Evolutionary conservation across 1,284 basidiomycete species (phyloP), one percentile per base, ranked within the genome.

Genomic region (Leccinum angustisporum): DNA sequence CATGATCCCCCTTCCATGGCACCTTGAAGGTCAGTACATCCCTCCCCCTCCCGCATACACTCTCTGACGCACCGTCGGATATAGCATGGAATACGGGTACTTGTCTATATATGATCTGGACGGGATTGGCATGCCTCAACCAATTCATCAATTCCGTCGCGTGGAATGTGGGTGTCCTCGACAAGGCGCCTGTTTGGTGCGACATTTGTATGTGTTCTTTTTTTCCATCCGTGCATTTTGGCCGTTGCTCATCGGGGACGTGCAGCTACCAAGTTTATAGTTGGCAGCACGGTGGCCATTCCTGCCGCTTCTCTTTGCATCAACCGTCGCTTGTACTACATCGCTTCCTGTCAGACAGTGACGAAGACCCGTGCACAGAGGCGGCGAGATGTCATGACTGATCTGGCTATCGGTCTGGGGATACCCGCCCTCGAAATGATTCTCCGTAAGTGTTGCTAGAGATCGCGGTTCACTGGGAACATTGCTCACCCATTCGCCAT

Each of bases 141-240:
- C 79, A 79, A 61, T 78, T 18, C 72, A 88, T 65, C 54, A 86
- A 91, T 69, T 75, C 83, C 6, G 64, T 86, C 3, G 69, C 86
- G 11, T 91, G 88, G 87, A 73, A 76, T 48, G 77, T 79, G 43
- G 84, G 83, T 63, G 74, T 74, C 3, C 67, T 77, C 14, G 75
- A 83, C 36, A 71, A 67, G 25, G 78, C 77, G 0, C 79, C 81
- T 0, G 77, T 85, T 1, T 91, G 86, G 86, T 91, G 90, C 67
- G 90, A 71, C 8, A 71, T 74, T 5, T 63, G 69, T 71, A 27
- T 5, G 69, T 56, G 18, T 34, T 36, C 4, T 9, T 3, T 3
- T 7, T 2, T 2, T 9, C 14, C 11, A 10, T 30, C n/a, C 14
- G 50, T 31, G 0, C 5, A 14, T 21, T 51, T n/a, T 25, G n/a